phyloP scores from a whole-genome alignment of 768 basidiomycete species.

The Lentinula raphanica region DNA sequence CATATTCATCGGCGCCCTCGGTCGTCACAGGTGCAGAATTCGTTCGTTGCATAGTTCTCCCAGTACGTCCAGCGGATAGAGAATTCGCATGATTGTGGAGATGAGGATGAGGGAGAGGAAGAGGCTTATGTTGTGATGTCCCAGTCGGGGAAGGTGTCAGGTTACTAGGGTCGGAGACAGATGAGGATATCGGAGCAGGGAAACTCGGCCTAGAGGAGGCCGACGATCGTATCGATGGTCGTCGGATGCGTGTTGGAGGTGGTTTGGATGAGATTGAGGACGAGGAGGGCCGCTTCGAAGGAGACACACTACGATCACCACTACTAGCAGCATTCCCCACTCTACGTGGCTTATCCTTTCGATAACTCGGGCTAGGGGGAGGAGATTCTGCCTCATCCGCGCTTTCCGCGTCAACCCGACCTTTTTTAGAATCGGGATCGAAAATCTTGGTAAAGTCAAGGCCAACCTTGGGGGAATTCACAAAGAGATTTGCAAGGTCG shows the following conservation, averaged over 20 bases:
- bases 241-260: conserved; percentile 47
- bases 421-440: conserved; percentile 38
- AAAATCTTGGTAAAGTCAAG: conserved; percentile 78
- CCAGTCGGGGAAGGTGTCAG: conserved; percentile 14
- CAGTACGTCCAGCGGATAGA: conserved; percentile 19
- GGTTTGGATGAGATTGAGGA: conserved; percentile 15
- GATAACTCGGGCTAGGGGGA: conserved; percentile 44
- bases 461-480: conserved; percentile 63
- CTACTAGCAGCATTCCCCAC: conserved; percentile 21
- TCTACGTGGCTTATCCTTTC: conserved; percentile 32
- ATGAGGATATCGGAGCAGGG: conserved; percentile 23
- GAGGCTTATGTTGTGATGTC: conserved; percentile 15
- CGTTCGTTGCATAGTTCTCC: conserved; percentile 6
- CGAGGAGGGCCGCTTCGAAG: conserved; percentile 18
- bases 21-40: conserved; percentile 22
- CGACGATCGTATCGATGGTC: conserved; percentile 51
- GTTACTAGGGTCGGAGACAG: conserved; percentile 35
- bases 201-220: background rate
- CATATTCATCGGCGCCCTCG: conserved; percentile 36
- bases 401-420: conserved; percentile 22
- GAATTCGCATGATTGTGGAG: conserved; percentile 18
- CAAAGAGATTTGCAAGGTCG: conserved; percentile 63
- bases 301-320: conserved; percentile 14
- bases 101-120: conserved; percentile 42
- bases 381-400: conserved; percentile 27